Percentiles rank a stretch among this genome's conserved stretches.
Conservation (phyloP, 768 basidiomycete species). For the Rhodotorula paludigena region DNA sequence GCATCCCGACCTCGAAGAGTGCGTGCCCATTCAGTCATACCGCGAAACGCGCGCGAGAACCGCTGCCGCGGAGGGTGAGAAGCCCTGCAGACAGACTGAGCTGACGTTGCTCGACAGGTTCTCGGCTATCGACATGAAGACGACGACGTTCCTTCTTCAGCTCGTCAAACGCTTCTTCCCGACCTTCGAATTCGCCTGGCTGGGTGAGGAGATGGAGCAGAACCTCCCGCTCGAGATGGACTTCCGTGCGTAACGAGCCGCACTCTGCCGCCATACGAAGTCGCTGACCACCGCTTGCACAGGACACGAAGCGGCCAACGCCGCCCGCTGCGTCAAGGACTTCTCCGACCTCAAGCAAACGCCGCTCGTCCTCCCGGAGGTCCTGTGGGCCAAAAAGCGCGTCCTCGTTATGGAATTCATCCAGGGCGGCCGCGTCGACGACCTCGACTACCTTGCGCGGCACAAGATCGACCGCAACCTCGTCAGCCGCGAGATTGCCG, state of each 20-base stretch:
- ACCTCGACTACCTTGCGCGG: slow-evolving; percentile 72
- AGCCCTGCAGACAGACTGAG: neutral
- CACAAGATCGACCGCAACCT: slow-evolving; percentile 86
- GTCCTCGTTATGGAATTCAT: slow-evolving; percentile 87
- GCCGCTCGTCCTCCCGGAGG: slow-evolving; percentile 69
- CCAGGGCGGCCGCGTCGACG: slow-evolving; percentile 79
- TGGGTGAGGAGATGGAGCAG: slow-evolving; percentile 79
- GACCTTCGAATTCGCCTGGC: slow-evolving; percentile 71
- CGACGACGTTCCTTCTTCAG: slow-evolving; percentile 54
- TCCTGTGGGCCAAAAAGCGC: slow-evolving; percentile 72
- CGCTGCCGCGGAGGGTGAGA: no score
- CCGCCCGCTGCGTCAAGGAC: slow-evolving; percentile 63
- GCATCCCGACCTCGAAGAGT: slow-evolving; percentile 90
- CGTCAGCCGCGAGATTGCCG: slow-evolving; percentile 80
- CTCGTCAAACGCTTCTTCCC: slow-evolving; percentile 92
- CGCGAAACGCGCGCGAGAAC: no score
- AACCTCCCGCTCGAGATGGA: slow-evolving; percentile 92
- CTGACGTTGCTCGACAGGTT: neutral
- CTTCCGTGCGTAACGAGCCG: slow-evolving; percentile 52
- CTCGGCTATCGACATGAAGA: slow-evolving; percentile 61
- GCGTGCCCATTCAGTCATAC: slow-evolving; percentile 50
- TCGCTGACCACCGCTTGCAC: neutral
- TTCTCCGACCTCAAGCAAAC: slow-evolving; percentile 69
- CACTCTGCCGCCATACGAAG: neutral
- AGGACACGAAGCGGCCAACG: slow-evolving; percentile 78